phyloP scores from a whole-genome alignment of 2,329 filamentous ascomycete genomes.

The Scedosporium apiospermum region DNA sequence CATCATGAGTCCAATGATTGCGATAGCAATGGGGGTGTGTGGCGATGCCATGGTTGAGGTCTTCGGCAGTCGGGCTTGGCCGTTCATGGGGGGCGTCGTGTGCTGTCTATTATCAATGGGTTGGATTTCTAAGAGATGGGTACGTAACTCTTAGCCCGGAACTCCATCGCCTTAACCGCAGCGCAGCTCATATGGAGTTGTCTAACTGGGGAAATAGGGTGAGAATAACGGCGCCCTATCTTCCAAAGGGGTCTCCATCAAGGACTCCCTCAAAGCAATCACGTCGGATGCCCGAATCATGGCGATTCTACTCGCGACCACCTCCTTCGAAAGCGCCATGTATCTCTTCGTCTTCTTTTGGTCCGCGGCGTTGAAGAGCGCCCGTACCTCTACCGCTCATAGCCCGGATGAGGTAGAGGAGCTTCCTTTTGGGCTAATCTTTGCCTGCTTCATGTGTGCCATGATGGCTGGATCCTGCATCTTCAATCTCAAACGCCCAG shows the following conservation, averaged over 20 bases:
- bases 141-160: slow-evolving; percentile 16
- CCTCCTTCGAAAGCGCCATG: slow-evolving; percentile 51
- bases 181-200: not conserved
- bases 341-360: slow-evolving; percentile 57
- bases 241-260: not conserved
- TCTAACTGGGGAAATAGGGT: not conserved
- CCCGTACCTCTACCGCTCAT: slow-evolving; percentile 16
- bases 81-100: slow-evolving; percentile 37
- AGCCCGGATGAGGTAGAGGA: slow-evolving; percentile 10
- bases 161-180: not conserved
- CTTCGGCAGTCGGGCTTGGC: slow-evolving; percentile 38
- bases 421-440: slow-evolving; percentile 38
- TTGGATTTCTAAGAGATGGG: slow-evolving; percentile 34
- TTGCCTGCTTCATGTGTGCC: slow-evolving; percentile 45
- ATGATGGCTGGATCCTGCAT: slow-evolving; percentile 46
- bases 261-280: not conserved
- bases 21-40: slow-evolving; percentile 41
- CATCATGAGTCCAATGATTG: slow-evolving; percentile 43
- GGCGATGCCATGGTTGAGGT: slow-evolving; percentile 40
- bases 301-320: slow-evolving; percentile 40
- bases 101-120: slow-evolving; percentile 31
- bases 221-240: not conserved
- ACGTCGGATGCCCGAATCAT: slow-evolving; percentile 25
- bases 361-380: slow-evolving; percentile 42
- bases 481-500: slow-evolving; percentile 19